A percentile compares a stretch with the other conserved stretches of the same genome.
Evolutionary conservation across 129 eudicot species (phyloP).

Genomic region (Calendula officinalis): DNA sequence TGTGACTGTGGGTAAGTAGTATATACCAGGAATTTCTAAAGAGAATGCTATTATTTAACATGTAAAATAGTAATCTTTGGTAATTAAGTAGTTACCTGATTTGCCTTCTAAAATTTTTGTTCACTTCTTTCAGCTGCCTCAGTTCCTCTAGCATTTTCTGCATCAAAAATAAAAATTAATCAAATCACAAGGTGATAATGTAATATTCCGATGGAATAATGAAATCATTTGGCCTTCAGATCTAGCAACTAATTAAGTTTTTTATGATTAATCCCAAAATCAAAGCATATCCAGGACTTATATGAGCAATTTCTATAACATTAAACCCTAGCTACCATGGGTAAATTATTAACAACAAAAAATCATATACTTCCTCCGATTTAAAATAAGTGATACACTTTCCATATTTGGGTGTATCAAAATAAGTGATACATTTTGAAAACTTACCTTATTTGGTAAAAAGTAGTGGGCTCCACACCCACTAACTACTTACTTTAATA

Average conservation of each 20-base stretch:
- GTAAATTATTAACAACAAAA: no score
- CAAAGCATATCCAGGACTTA: background rate
- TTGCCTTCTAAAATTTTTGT: slow-evolving; percentile 59
- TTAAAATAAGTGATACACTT: no score
- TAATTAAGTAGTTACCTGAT: slow-evolving; percentile 49
- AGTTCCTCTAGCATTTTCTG: slow-evolving; percentile 80
- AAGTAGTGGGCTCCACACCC: no score
- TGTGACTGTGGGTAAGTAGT: background rate
- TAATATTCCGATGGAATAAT: background rate
- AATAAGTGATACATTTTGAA: no score
- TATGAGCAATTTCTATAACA: background rate
- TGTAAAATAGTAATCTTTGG: background rate
- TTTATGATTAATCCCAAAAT: no score
- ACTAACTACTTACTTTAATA: no score
- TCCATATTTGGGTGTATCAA: no score
- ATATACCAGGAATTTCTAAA: background rate
- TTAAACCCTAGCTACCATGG: background rate
- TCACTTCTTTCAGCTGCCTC: slow-evolving; percentile 65
- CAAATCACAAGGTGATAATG: background rate
- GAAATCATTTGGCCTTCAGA: no score
- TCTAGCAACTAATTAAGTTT: no score
- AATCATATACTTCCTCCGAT: no score
- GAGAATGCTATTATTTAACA: background rate
- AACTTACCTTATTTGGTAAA: no score
- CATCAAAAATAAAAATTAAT: background rate